Evolutionary conservation across 2,329 filamentous ascomycete genomes (phyloP).

Genomic region (Sporothrix protearum): DNA sequence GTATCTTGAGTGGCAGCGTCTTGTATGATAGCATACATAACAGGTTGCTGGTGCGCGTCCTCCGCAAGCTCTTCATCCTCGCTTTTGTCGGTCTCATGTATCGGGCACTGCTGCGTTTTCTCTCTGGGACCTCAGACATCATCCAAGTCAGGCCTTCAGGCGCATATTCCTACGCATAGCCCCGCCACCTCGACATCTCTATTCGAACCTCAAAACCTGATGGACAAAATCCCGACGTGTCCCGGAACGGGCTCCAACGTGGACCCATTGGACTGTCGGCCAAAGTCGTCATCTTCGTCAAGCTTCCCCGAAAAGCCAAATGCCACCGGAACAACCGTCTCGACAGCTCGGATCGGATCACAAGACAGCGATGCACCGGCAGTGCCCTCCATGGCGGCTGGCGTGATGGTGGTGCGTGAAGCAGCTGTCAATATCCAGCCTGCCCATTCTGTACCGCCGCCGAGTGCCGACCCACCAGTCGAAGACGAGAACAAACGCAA

Average conservation of each 20-base stretch:
- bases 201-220: neutral
- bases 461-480: neutral
- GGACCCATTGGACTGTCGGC: too few relatives aligned
- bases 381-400: neutral
- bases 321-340: neutral
- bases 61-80: neutral
- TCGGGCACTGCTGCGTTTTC: neutral
- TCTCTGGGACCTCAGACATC: neutral
- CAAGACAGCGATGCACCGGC: neutral
- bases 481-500: conserved; percentile 4
- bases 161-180: neutral
- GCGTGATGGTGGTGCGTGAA: neutral
- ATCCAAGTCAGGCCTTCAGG: neutral
- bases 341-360: neutral
- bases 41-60: neutral
- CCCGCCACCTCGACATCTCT: neutral
- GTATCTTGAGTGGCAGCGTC: neutral
- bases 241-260: neutral
- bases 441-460: neutral
- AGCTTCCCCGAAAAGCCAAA: neutral
- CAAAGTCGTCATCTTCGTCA: neutral
- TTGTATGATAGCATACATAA: neutral
- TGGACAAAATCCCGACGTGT: neutral
- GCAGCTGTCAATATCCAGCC: neutral
- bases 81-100: neutral